These are phyloP conservation scores for Aechmea fasciata DNA, from an alignment of 176 grass and related monocot genomes.

Conservation along the genomic window DNA sequence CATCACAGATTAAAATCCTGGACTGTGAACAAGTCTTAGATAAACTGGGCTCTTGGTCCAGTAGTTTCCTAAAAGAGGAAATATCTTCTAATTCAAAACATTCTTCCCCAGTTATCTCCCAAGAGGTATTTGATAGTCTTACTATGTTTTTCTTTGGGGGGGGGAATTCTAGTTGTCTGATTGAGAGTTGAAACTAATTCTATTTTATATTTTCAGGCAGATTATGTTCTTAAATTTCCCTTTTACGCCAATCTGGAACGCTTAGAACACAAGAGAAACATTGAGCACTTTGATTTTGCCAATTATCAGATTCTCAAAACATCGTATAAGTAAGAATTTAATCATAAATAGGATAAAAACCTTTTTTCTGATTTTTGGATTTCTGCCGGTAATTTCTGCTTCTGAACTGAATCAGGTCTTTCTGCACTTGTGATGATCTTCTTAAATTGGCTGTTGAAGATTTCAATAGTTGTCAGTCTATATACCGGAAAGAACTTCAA, in stretches of 20 bases:
- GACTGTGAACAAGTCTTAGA: conserved; percentile 46
- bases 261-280: conserved; percentile 62
- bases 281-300: conserved; percentile 45
- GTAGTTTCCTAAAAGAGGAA: conserved; percentile 39
- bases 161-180: neutral
- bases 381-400: neutral
- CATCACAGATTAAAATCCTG: conserved; percentile 55
- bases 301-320: conserved; percentile 34
- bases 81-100: conserved; percentile 15
- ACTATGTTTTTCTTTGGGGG: neutral
- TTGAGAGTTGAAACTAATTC: neutral
- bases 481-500: conserved; percentile 46
- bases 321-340: conserved; percentile 35
- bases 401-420: conserved; percentile 30
- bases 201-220: conserved; percentile 35
- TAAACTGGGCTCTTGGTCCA: conserved; percentile 53
- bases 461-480: conserved; percentile 41
- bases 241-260: conserved; percentile 60
- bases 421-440: conserved; percentile 26
- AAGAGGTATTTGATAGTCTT: conserved; percentile 28
- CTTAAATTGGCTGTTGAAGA: conserved; percentile 33
- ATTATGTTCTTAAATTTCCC: conserved; percentile 49
- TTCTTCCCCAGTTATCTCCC: conserved; percentile 1
- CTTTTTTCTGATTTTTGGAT: neutral
- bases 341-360: neutral